Base-by-base conservation (phyloP, 768 basidiomycete genomes). In the Lactifluus echinatus region DNA sequence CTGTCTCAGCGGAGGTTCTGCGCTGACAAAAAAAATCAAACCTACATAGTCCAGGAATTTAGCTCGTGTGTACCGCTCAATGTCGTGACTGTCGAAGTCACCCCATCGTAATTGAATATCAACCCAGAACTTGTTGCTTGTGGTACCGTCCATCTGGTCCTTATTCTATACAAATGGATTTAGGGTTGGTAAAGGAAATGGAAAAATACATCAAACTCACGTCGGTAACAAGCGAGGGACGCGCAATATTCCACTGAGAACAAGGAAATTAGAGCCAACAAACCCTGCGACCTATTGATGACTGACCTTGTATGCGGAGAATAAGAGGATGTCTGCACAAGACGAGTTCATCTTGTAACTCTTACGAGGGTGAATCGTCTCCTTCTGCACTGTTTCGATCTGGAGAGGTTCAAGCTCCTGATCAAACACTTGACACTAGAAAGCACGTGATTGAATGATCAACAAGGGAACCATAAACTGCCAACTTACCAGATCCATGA, bases 311-410 rank as follows among this genome's bases (percentile, higher is more conserved):
- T 91, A 89, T 1, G 90, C 88, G 12, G 93, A 96, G 82, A 99
- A 98, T 50, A 99, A 78, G 19, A 99, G 77, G 67, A 99, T 95
- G 67, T 99, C 96, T 50, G 95, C 95, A 63, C 95, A 97, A n/a
- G 93, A 95, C 8, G 93, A 96, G 74, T 99, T 99, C 96, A 99
- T 98, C 82, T 99, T 99, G 83, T 99, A 99, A 78, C 93, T 96
- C 79, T 97, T 97, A 74, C 95, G 89, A 65, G 95, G 95, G 71
- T 96, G 96, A 60, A 99, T 99, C 0, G 96, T 97, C 73, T 99
- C 96, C 73, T 99, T 99, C 72, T 98, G 96, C 0, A 99, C 96
- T 0, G 94, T 98, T 77, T 98, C 96, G 65, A 99, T 99, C 65
- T 97, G 93, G 15, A 99, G 74, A 3, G 96, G 94, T 69, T 99